Conservation (phyloP, 2,329 filamentous ascomycete genomes). For the Ampelomyces quisqualis region DNA sequence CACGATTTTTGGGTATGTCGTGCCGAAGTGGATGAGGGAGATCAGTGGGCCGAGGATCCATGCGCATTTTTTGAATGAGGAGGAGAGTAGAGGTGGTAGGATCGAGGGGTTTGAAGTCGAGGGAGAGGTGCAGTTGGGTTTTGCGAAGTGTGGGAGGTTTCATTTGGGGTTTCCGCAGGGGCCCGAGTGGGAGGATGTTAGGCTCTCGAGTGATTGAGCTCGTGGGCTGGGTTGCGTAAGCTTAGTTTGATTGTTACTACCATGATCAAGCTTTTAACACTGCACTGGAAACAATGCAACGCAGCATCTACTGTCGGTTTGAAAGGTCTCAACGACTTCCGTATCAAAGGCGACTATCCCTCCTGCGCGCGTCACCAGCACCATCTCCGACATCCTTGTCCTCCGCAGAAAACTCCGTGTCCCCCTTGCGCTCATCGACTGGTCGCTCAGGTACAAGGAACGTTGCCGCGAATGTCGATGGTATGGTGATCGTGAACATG, state of each 20-base stretch:
- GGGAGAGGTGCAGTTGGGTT: conserved; percentile 38
- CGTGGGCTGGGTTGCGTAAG: no score
- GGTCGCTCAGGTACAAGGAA: conserved; percentile 26
- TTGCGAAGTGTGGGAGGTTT: conserved; percentile 46
- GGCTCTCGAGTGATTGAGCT: conserved; percentile 1
- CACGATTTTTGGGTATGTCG: conserved; percentile 44
- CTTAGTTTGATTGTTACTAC: no score
- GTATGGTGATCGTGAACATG: conserved; percentile 49
- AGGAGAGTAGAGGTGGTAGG: conserved; percentile 38
- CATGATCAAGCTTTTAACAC: no score
- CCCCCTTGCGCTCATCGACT: conserved; percentile 13
- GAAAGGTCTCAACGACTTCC: not conserved
- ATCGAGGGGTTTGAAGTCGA: conserved; percentile 44
- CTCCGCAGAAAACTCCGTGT: conserved; percentile 1
- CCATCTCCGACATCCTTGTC: not conserved
- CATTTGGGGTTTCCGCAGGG: conserved; percentile 48
- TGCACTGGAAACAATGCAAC: no score
- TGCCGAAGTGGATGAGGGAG: conserved; percentile 45
- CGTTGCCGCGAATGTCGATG: conserved; percentile 26
- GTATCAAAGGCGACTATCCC: not conserved
- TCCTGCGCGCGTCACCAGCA: not conserved
- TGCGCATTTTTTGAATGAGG: conserved; percentile 37
- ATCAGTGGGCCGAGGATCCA: conserved; percentile 45
- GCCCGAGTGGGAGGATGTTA: conserved; percentile 44
- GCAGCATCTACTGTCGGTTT: not conserved